Evolutionary conservation across 2,329 filamentous ascomycete species (phyloP).

Genomic region (Aureobasidium sp.): DNA sequence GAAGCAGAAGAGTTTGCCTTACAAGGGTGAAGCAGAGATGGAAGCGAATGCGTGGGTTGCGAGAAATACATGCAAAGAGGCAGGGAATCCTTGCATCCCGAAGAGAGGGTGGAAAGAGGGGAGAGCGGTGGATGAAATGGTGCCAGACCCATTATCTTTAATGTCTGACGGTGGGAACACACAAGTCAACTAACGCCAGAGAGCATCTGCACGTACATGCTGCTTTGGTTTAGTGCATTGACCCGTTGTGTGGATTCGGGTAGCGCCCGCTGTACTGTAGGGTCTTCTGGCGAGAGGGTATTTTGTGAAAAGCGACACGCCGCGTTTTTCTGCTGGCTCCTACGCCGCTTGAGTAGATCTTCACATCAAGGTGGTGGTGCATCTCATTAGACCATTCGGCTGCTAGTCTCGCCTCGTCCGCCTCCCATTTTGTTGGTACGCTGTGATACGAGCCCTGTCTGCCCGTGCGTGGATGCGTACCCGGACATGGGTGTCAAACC

Average conservation of each 20-base stretch:
- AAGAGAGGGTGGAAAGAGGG: neutral
- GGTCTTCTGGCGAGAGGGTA: constrained; percentile 9
- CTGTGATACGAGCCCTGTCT: constrained; percentile 6
- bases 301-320: constrained; percentile 4
- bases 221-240: constrained; percentile 13
- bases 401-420: constrained; percentile 7
- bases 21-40: neutral
- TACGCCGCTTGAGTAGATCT: constrained; percentile 1
- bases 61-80: constrained; percentile 4
- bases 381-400: constrained; percentile 6
- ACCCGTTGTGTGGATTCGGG: constrained; percentile 11
- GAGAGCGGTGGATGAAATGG: constrained; percentile 11
- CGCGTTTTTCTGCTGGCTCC: constrained; percentile 7
- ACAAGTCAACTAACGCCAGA: constrained; percentile 11
- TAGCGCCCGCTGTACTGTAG: constrained; percentile 12
- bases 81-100: constrained; percentile 10
- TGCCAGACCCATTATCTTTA: constrained; percentile 13
- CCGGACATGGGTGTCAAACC: constrained; percentile 8
- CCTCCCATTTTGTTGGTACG: neutral
- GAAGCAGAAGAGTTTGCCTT: neutral
- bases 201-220: constrained; percentile 13
- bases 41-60: constrained; percentile 4
- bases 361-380: neutral
- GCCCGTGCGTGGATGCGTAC: constrained; percentile 5
- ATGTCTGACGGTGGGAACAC: constrained; percentile 13